Evolutionary conservation across 2,329 filamentous ascomycete genomes (phyloP), one percentile per base, ranked within the genome.

Genomic region (Nannizziopsis arthrosporioides): DNA sequence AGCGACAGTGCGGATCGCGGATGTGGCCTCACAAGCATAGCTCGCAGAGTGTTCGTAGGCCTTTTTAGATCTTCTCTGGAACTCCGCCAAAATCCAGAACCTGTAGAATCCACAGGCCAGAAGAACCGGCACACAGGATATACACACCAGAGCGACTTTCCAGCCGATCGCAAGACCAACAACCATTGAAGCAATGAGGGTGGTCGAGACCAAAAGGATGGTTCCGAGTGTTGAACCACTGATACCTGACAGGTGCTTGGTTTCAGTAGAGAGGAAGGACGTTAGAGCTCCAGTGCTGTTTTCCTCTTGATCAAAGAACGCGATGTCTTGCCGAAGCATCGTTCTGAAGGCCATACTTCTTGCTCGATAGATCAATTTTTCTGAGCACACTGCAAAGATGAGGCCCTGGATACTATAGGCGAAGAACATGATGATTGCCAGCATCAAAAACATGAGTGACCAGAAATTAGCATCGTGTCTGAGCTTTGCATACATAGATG

Each of bases 21-120:
- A 89, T 30, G 93, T 94, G 38, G 89, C 89, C 66, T 98, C 92
- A 41, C 89, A 92, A 9, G 92, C 92, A 61, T 84, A 94, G 48
- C 82, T 83, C 6, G 90, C 90, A 50, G 86, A 90, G 49, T 76
- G 71, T 60, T 86, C 76, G 62, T 96, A 89, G 3, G 86, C 82
- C 55, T 74, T 73, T 71, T 92, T 93, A 1, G 87, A 82, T 18
- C 85, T 82, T 34, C 74, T 75, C 68, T 85, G 84, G 70, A 87
- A 94, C 54, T 80, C 76, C 1, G 85, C 81, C 17, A 93, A 75
- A 68, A 92, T 81, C 67, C 80, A 89, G 68, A 95, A 93, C 2
- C 88, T 80, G 66, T 88, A 81, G 70, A 88, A 92, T n/a, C 88
- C 85, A 60, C 85, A 92, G 4, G 71, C 81, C 1, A 93, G 70